Evolutionary conservation across 495 filamentous ascomycete species (phyloP), one percentile per base, ranked within the genome.

Genomic region (Lasiosphaeria hispida): DNA sequence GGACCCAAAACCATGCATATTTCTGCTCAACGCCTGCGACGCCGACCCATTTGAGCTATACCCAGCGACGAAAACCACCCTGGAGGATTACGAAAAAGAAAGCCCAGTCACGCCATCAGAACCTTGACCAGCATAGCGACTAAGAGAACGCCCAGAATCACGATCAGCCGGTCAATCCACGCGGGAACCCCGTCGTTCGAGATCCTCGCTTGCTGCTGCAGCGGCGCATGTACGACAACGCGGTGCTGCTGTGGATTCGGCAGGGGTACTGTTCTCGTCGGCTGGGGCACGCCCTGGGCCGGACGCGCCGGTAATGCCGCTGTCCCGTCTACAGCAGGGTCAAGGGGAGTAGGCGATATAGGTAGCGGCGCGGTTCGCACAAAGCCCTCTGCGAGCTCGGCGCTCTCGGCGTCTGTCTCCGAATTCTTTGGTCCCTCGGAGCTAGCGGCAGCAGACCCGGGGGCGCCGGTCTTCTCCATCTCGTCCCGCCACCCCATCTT

Each of bases 91-190:
- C 23, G 23, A 30, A 30, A 30, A 30, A 30, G 23, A 30, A 19
- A 30, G 2, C 14, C 39, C 52, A 11, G 15, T 65, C 56, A 70
- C 61, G 61, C 60, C 14, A 71, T 23, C 52, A 73, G 60, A 30
- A 74, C 65, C 60, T 83, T 84, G 48, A 80, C 35, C 1, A 84
- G 54, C 69, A 85, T 76, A 10, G 80, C 78, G 2, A 77, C 70
- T 37, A 87, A 63, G 19, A 80, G 53, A 4, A 81, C 70, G 1
- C 80, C 67, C 19, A 87, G 52, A 14, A 79, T 77, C 33, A 76
- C 75, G 53, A 87, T 87, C 33, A 80, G 61, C 51, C 79, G 73
- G 66, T 87, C 85, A n/a, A 87, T 65, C 85, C 84, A 86, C 7
- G 75, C 65, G 9, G 82, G 73, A n/a, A 81, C 72, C 10, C 55